Conservation (phyloP, 2,329 filamentous ascomycete species). For the Celoporthe dispersa region DNA sequence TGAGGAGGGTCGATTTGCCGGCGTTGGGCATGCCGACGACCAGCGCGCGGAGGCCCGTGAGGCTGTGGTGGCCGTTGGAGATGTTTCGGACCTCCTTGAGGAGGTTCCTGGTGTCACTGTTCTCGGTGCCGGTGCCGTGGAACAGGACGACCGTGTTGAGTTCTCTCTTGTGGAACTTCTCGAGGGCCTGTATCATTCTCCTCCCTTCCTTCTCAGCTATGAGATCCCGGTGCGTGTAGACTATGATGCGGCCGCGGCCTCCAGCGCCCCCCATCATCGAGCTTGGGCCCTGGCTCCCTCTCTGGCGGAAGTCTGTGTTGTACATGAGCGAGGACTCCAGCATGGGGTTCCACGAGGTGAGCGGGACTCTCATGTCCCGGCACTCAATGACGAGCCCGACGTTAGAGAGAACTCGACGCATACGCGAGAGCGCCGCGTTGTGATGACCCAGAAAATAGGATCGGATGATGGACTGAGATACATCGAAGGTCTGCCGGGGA, state of each 20-base stretch:
- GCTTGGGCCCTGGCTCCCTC: conserved; percentile 46
- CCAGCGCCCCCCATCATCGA: conserved; percentile 39
- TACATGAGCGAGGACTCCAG: conserved; percentile 81
- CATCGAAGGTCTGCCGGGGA: conserved; percentile 74
- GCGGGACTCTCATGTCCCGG: conserved; percentile 87
- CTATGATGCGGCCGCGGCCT: conserved; percentile 74
- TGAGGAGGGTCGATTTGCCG: conserved; percentile 93
- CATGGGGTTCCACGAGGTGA: conserved; percentile 87
- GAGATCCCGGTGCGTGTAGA: conserved; percentile 91
- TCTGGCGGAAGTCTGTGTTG: conserved; percentile 25
- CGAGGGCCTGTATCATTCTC: conserved; percentile 37
- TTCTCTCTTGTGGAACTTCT: conserved; percentile 49
- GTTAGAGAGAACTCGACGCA: conserved; percentile 78
- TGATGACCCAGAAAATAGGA: conserved; percentile 98
- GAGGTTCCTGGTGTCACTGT: conserved; percentile 43
- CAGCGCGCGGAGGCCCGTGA: conserved; percentile 84
- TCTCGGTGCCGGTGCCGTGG: conserved; percentile 34
- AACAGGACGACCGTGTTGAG: conserved; percentile 38
- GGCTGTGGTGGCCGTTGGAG: conserved; percentile 54
- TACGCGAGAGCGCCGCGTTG: conserved; percentile 76
- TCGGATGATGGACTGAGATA: conserved; percentile 74
- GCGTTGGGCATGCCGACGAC: conserved; percentile 98
- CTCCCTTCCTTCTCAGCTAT: conserved; percentile 43
- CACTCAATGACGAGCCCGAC: conserved; percentile 93
- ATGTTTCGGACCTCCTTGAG: conserved; percentile 55